Base-by-base conservation (phyloP, 345 rosid genomes). In the Bretschneidera sinensis region DNA sequence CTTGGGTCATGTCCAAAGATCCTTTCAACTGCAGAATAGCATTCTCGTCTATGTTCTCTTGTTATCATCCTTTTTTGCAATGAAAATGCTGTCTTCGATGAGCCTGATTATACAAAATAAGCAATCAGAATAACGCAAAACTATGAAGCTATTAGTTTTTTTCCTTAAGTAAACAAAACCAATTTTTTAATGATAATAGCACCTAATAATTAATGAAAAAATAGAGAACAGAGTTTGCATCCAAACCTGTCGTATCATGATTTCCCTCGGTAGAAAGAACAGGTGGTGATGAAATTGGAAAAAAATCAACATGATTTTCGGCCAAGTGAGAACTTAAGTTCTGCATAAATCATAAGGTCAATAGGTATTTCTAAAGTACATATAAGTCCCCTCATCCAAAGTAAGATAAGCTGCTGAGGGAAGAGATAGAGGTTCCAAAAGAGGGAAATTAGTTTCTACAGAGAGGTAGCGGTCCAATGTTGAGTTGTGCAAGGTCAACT, bases 261-360 rank as follows among this genome's bases (percentile, higher is more conserved):
- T 54, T 70, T 4, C 55, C 71, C n/a, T 23, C 63, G 48, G 72
- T 43, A 57, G 87, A 67, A 60, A 85, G 81, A 71, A 80, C 84
- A 48, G 95, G 95, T 28, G 92, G 88, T n/a, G 95, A 86, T 61
- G 75, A 75, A 49, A 86, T 33, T 59, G 89, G 76, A 24, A 69
- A 53, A 34, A 56, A 79, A 0, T 75, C 48, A 61, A 86, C 83
- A 13, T 50, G 66, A 51, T 69, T 76, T 64, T 75, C 68, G 45
- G 65, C 77, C 71, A 92, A 69, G 61, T 78, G 87, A 59, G 73
- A 69, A 57, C 77, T 59, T 57, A 89, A 59, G 58, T 65, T 85
- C 98, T 92, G 75, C 66, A 63, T 39, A 39, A 39, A 39, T 39
- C 11, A 39, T 39, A 11, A 28, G 33, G 8, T 28, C 33, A 28